phyloP scores from a whole-genome alignment of 2,329 filamentous ascomycete species.

The Aspergillus sp. region DNA sequence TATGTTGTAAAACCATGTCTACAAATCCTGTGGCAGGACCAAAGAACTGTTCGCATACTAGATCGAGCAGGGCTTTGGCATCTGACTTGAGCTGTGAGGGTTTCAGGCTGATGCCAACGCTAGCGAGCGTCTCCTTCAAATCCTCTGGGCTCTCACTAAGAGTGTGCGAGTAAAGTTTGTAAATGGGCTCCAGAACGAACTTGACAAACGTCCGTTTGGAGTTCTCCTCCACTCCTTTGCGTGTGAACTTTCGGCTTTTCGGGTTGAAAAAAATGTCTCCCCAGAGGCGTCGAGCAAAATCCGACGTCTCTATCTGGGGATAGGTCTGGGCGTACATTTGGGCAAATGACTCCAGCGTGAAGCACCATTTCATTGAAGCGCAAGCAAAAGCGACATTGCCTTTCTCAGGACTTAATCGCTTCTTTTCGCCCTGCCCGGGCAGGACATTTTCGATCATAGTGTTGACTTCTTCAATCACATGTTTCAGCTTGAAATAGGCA shows the following conservation, averaged over 20 bases:
- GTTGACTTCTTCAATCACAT: slow-evolving; percentile 98
- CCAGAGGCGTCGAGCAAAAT: slow-evolving; percentile 88
- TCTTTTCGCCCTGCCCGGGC: slow-evolving; percentile 77
- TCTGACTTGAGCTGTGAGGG: slow-evolving; percentile 91
- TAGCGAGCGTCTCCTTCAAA: slow-evolving; percentile 75
- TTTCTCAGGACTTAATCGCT: slow-evolving; percentile 89
- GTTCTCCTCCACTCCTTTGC: slow-evolving; percentile 79
- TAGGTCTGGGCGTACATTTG: slow-evolving; percentile 95
- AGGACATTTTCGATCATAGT: slow-evolving; percentile 87
- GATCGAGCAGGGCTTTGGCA: slow-evolving; percentile 82
- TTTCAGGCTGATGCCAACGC: slow-evolving; percentile 83
- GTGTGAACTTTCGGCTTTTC: slow-evolving; percentile 83
- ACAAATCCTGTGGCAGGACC: slow-evolving; percentile 87
- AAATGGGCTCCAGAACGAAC: slow-evolving; percentile 94
- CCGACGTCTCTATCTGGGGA: slow-evolving; percentile 76
- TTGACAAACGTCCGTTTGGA: slow-evolving; percentile 88
- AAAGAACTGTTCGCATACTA: slow-evolving; percentile 95
- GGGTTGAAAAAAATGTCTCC: slow-evolving; percentile 97
- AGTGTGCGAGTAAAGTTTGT: slow-evolving; percentile 95
- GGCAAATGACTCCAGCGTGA: slow-evolving; percentile 90
- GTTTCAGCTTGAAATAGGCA: slow-evolving; percentile 98
- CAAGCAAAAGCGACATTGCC: slow-evolving; percentile 98
- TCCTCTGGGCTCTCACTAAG: slow-evolving; percentile 89
- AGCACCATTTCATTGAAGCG: slow-evolving; percentile 93
- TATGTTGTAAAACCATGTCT: slow-evolving; percentile 89